Base-by-base conservation (phyloP, 257 asterid genomes). In the Solanum acaule region DNA sequence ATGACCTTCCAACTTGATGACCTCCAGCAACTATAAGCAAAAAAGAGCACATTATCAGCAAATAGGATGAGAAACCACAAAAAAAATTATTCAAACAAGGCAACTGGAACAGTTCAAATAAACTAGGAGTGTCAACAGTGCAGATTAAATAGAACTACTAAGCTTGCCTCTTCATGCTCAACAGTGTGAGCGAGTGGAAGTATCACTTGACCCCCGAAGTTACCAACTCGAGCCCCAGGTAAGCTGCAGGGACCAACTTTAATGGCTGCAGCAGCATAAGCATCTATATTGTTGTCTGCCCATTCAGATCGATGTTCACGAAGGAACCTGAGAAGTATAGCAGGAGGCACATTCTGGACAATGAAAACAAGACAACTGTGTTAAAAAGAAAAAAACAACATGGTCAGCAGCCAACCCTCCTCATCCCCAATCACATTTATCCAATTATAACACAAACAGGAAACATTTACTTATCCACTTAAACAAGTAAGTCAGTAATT, bases 291-390 rank as follows among this genome's bases (percentile, higher is more conserved):
- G 87, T 90, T 95, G 90, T 96, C 98, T 18, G 99, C 99, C 99
- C 99, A 96, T 90, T 96, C 99, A 8, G 99, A 96, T 83, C 99
- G 91, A 89, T 96, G 99, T 93, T 96, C 99, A 81, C 99, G 90
- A 61, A 96, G 88, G 85, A 96, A 96, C 89, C 98, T 89, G 4
- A 96, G 96, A 72, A 96, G 94, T 88, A 96, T 93, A 15, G 99
- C 97, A 29, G 99, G 98, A 90, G 98, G 97, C 86, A 96, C 99
- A 82, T 96, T 95, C 98, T 96, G 92, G 35, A 92, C 87, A 85
- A 76, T 9, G 77, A 86, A 88, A 59, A 81, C 75, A 52, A 63
- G 44, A 77, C 4, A 10, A 40, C 11, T 38, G 35, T 12, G 83
- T 67, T 29, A 83, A 75, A 86, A 70, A 35, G 46, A 77, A 59